Conservation (phyloP, 495 filamentous ascomycete genomes). For the Rostrohypoxylon terebratum region DNA sequence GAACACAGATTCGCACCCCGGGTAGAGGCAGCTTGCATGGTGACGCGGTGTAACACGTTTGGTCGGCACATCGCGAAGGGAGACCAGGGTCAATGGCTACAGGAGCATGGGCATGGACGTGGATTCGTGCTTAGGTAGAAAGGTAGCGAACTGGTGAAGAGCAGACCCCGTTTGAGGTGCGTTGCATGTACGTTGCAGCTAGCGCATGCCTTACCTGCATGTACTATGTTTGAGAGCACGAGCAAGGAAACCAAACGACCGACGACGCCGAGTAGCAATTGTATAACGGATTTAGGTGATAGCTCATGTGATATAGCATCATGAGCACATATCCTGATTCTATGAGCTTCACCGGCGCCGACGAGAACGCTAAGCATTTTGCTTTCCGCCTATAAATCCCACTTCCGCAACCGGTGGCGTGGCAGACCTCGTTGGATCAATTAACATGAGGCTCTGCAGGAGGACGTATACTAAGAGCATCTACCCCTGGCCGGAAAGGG, state of each 20-base stretch:
- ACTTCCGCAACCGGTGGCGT: conserved; percentile 11
- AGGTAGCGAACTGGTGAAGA: not conserved
- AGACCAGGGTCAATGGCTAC: conserved; percentile 11
- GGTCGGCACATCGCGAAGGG: conserved; percentile 19
- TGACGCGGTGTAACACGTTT: conserved; percentile 25
- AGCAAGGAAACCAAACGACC: conserved; percentile 13
- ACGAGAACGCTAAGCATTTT: not conserved
- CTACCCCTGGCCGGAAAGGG: conserved; percentile 1
- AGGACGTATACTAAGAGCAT: not conserved
- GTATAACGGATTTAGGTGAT: conserved; percentile 21
- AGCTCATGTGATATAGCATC: conserved; percentile 39
- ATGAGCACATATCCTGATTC: conserved; percentile 36
- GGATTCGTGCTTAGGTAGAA: not conserved
- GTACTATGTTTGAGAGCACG: conserved; percentile 27
- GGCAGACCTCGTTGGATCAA: not conserved
- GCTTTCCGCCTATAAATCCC: conserved; percentile 9
- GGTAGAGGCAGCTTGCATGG: conserved; percentile 31
- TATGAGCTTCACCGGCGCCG: not conserved
- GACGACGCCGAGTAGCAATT: conserved; percentile 7
- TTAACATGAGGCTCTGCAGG: conserved; percentile 8
- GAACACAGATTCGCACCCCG: conserved; percentile 27
- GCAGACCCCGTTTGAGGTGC: conserved; percentile 15
- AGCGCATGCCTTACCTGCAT: conserved; percentile 27
- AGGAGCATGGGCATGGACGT: conserved; percentile 2
- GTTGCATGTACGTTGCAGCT: conserved; percentile 25